Percentiles rank a stretch among this genome's conserved stretches.
Evolutionary conservation across 1,284 basidiomycete genomes (phyloP).

Genomic region (Ganoderma lingzhi): DNA sequence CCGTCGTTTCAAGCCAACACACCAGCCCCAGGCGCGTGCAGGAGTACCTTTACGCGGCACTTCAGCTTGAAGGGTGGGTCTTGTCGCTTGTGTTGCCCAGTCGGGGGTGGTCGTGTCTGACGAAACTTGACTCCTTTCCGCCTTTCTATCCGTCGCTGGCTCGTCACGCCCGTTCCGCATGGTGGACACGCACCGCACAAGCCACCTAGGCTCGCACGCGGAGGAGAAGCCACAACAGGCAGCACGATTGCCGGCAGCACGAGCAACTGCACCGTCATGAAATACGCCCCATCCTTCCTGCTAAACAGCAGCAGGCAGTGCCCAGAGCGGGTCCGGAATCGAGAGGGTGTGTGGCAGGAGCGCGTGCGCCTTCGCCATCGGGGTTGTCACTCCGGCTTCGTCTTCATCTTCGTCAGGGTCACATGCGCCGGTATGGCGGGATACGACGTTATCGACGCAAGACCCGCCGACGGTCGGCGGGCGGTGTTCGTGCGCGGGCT

Average conservation of each 20-base stretch:
- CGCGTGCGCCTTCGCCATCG: no score
- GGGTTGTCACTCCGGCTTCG: no score
- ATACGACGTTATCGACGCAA: no score
- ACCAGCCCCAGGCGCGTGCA: constrained; percentile 54
- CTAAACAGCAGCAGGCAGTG: no score
- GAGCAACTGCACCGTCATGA: constrained; percentile 83
- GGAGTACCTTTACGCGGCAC: constrained; percentile 83
- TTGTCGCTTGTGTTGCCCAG: constrained; percentile 20
- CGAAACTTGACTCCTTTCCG: constrained; percentile 18
- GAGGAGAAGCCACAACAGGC: constrained; percentile 84
- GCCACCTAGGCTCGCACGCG: constrained; percentile 84
- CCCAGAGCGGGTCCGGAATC: no score
- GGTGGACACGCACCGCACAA: constrained; percentile 42
- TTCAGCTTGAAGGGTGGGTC: constrained; percentile 80
- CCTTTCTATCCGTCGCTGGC: constrained; percentile 1
- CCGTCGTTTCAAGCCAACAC: constrained; percentile 50
- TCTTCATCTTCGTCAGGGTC: no score
- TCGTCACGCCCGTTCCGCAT: constrained; percentile 4
- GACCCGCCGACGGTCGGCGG: no score
- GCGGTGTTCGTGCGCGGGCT: no score
- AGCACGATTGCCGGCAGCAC: constrained; percentile 87
- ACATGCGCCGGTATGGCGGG: no score
- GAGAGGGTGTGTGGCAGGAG: no score
- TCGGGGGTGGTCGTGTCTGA: constrained; percentile 24
- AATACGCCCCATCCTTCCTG: no score